These are phyloP conservation scores for Coelastrella sp. DNA, from an alignment of 139 green algal species.

Conservation along the genomic window DNA sequence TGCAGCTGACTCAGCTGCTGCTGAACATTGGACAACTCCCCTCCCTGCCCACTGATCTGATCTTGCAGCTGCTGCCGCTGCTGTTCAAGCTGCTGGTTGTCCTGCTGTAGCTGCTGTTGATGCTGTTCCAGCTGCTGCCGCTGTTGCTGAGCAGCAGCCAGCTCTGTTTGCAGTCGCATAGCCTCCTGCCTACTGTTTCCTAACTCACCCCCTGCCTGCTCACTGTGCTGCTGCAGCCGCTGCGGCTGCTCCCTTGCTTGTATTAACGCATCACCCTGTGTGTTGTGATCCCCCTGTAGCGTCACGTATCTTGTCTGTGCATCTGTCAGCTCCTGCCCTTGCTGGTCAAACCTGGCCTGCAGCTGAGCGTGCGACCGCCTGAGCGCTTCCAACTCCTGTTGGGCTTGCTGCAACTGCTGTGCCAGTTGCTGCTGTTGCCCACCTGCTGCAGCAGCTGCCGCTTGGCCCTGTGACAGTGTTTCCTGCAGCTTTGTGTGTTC, in stretches of 20 bases:
- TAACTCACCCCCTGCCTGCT: background rate
- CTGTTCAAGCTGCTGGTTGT: background rate
- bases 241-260: background rate
- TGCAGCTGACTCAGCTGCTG: background rate
- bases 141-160: background rate
- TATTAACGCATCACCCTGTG: background rate
- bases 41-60: background rate
- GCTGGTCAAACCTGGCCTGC: background rate
- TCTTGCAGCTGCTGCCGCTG: background rate
- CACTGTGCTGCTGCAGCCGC: background rate
- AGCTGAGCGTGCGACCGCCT: background rate
- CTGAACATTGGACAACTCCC: background rate
- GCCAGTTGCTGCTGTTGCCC: background rate
- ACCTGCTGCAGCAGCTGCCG: background rate
- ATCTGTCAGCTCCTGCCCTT: background rate
- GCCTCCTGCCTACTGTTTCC: background rate
- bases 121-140: background rate
- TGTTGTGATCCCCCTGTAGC: background rate
- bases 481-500: slow-evolving; percentile 1
- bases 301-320: background rate
- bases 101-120: slow-evolving; percentile 12
- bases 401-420: background rate
- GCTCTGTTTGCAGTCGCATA: background rate
- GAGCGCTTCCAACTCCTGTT: background rate
- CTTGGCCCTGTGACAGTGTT: background rate